These are phyloP conservation scores for Umbilicus rupestris DNA, from an alignment of 164 flowering plant species.

Conservation along the genomic window DNA sequence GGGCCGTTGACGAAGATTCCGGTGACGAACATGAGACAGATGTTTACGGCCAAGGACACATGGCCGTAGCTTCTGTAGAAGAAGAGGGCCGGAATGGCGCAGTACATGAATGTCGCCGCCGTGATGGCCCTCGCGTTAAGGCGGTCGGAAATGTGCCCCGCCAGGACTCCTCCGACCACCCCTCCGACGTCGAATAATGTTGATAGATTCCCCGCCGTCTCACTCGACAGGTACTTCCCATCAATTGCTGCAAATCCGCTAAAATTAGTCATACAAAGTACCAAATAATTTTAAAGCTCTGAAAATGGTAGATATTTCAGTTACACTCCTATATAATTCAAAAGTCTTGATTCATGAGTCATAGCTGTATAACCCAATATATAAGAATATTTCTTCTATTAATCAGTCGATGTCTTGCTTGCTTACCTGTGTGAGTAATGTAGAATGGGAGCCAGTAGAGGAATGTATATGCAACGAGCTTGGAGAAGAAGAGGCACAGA, in stretches of 20 bases:
- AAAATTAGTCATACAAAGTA: not conserved
- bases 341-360: too few species aligned
- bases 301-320: too few species aligned
- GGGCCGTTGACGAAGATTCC: conserved; percentile 80
- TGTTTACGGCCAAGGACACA: conserved; percentile 36
- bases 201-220: conserved; percentile 57
- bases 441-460: conserved; percentile 98
- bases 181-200: conserved; percentile 82
- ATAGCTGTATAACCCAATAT: too few species aligned
- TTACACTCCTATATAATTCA: too few species aligned
- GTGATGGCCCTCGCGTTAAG: conserved; percentile 71
- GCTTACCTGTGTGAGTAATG: conserved; percentile 78
- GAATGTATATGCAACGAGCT: conserved; percentile 90
- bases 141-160: conserved; percentile 73
- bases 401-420: too few species aligned
- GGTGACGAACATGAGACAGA: conserved; percentile 50
- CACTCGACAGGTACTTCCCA: conserved; percentile 50
- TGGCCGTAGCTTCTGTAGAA: conserved; percentile 59
- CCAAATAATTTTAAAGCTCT: not conserved
- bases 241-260: conserved; percentile 45
- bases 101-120: conserved; percentile 69
- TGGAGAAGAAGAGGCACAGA: conserved; percentile 86
- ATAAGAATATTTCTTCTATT: too few species aligned
- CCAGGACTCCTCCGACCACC: conserved; percentile 67
- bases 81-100: conserved; percentile 68